Evolutionary conservation across 257 asterid species (phyloP).

Genomic region (Solanum clarkiae): DNA sequence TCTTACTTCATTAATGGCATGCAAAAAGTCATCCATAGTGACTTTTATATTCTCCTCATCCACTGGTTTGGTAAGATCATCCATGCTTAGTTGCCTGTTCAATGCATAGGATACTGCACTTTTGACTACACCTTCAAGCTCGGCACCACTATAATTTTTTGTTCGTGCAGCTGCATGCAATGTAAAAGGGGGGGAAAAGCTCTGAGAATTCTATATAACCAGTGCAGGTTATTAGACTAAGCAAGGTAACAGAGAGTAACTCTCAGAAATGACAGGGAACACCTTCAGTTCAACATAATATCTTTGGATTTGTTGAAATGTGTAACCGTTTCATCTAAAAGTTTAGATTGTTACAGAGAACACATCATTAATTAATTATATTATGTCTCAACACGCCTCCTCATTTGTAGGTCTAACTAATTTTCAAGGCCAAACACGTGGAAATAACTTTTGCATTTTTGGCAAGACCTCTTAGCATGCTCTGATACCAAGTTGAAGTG

Average conservation of each 20-base stretch:
- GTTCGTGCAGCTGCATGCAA: constrained; percentile 83
- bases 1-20: constrained; percentile 70
- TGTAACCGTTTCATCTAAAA: background rate
- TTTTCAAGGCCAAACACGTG: background rate
- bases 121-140: constrained; percentile 98
- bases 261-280: background rate
- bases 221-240: background rate
- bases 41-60: constrained; percentile 92
- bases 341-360: background rate
- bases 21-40: constrained; percentile 80
- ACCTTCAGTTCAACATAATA: background rate
- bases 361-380: background rate
- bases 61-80: constrained; percentile 84
- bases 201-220: background rate
- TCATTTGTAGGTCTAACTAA: background rate
- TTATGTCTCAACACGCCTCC: background rate
- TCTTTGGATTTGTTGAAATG: background rate
- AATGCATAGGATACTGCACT: constrained; percentile 99
- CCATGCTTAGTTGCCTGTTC: constrained; percentile 79
- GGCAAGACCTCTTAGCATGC: background rate
- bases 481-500: background rate
- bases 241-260: background rate
- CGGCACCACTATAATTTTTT: constrained; percentile 95
- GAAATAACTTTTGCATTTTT: background rate
- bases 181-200: background rate